Conservation (phyloP, 139 green algal genomes). For the Chlorella ohadii region DNA sequence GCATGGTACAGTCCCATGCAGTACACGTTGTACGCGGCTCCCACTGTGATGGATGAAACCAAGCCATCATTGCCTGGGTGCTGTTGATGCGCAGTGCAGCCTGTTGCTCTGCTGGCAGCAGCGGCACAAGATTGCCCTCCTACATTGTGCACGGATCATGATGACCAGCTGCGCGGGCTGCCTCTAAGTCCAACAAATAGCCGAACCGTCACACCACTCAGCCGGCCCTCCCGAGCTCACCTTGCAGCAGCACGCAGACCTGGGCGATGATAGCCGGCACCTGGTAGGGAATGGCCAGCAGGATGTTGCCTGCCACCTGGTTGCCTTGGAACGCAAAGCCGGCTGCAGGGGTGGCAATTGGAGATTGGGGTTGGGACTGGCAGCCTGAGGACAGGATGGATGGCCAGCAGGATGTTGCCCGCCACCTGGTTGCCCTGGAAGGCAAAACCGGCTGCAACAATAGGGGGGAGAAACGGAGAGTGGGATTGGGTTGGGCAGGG, state of each 20-base stretch:
- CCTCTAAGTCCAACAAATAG: no score
- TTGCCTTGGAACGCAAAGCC: background rate
- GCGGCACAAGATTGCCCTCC: no score
- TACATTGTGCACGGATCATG: no score
- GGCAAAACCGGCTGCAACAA: background rate
- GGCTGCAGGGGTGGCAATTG: background rate
- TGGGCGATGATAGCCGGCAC: background rate
- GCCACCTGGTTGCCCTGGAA: background rate
- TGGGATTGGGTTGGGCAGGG: background rate
- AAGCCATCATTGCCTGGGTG: no score
- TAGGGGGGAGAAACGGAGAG: no score
- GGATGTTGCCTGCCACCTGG: background rate
- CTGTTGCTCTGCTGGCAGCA: no score
- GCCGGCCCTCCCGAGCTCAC: background rate
- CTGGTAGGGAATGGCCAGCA: background rate
- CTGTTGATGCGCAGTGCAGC: background rate
- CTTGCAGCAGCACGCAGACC: slow-evolving; percentile 3
- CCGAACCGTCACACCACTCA: no score
- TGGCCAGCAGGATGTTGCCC: background rate
- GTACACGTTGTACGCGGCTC: background rate
- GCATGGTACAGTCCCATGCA: background rate
- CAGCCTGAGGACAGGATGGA: background rate
- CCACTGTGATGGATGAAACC: no score
- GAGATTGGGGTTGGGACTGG: background rate
- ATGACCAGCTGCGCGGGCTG: no score